Evolutionary conservation across 208 protist genomes (phyloP), one percentile per base, ranked within the genome.

Genomic region (Leishmania gerbilli): DNA sequence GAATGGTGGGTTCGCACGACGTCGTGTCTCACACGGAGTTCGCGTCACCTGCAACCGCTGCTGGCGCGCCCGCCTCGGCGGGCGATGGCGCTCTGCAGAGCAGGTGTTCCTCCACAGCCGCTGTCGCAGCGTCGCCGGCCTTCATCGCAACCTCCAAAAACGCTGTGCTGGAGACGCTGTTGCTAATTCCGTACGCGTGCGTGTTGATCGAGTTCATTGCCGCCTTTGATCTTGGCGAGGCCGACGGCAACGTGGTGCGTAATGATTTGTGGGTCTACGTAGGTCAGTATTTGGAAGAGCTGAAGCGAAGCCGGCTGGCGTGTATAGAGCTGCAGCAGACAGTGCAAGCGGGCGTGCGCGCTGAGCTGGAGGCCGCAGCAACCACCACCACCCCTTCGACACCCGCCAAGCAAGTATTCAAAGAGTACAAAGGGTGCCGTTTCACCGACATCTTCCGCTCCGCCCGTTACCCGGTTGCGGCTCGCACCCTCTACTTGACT

Each of bases 191-290:
- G 53, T 96, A 94, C 71, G 65, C 81, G 15, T 92, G 80, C 37
- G 83, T 92, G n/a, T 77, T 96, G 77, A 64, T 96, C 1, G 90
- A 94, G 80, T 93, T 94, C 71, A 80, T 93, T 40, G 89, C 87
- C 45, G n/a, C 77, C 7, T 88, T 84, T 37, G 65, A 84, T 69
- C 71, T 82, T 8, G 78, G 82, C 45, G 78, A 75, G 42, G 45
- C 42, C 55, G 82, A 86, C 74, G 55, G 0, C 42, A 40, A 64
- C 42, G 77, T 79, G 9, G 71, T 86, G 67, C 79, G 74, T 8
- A 71, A 40, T 51, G 82, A 86, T 45, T 79, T 86, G 51, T 42
- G 42, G 65, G 37, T 13, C 9, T 77, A 80, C 68, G 64, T 79
- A 13, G 47, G 49, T 24, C 77, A 47, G 34, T 79, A 42, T 64